Conservation (phyloP, 2,329 filamentous ascomycete species). For the Hymenoscyphus infarciens region DNA sequence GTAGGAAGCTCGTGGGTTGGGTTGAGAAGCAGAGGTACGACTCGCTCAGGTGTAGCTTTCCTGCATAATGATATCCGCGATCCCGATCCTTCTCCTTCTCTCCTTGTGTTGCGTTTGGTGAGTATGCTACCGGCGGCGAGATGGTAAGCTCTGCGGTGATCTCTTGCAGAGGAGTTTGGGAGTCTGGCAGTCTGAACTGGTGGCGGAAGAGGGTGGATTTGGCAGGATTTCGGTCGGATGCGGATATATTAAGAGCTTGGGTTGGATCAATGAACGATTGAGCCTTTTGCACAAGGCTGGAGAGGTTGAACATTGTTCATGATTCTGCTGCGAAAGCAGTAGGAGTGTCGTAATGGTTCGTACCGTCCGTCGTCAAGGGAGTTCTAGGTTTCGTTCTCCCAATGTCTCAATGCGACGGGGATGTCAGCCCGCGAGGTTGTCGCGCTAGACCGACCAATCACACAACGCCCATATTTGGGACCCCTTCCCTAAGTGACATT, state of each 20-base stretch:
- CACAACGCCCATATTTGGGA: neutral
- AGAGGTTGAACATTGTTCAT: constrained; percentile 58
- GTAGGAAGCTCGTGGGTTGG: constrained; percentile 80
- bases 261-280: constrained; percentile 92
- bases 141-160: constrained; percentile 95
- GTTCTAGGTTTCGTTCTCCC: neutral
- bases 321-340: constrained; percentile 15
- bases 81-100: constrained; percentile 64
- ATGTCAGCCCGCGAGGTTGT: neutral
- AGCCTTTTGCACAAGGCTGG: constrained; percentile 89
- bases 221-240: constrained; percentile 76
- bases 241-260: constrained; percentile 68
- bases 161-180: constrained; percentile 91
- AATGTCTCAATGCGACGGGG: neutral
- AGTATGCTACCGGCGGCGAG: constrained; percentile 50
- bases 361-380: neutral
- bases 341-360: neutral
- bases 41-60: constrained; percentile 91
- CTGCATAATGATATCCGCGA: constrained; percentile 82
- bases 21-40: constrained; percentile 96
- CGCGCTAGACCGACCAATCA: neutral
- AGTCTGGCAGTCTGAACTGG: constrained; percentile 91
- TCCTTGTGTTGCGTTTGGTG: constrained; percentile 60
- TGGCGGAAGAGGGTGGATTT: constrained; percentile 91
- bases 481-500: neutral